These are phyloP conservation scores for Vanderwaltozyma tropicalis DNA, from an alignment of 805 yeast genomes.

Conservation along the genomic window DNA sequence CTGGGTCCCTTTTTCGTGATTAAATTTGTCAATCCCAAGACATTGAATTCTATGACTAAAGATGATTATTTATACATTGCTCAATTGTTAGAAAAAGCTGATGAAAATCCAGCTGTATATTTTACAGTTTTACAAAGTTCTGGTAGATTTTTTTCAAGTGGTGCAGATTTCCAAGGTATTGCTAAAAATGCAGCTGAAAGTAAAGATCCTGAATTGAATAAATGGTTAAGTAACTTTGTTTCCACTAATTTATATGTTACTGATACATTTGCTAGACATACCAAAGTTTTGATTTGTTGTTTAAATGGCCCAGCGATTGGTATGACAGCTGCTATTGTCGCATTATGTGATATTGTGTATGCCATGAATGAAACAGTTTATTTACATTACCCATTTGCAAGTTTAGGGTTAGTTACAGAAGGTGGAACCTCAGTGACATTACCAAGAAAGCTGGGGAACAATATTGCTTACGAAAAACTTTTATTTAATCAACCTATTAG, in stretches of 20 bases:
- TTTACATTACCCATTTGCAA: slow-evolving; percentile 67
- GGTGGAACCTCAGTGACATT: slow-evolving; percentile 67
- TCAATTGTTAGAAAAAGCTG: slow-evolving; percentile 49
- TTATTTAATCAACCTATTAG: slow-evolving; percentile 55
- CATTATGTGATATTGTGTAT: slow-evolving; percentile 69
- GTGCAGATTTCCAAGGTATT: slow-evolving; percentile 54
- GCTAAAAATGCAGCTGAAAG: slow-evolving; percentile 2
- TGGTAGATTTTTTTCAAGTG: slow-evolving; percentile 74
- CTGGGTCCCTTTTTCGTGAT: slow-evolving; percentile 41
- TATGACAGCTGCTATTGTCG: slow-evolving; percentile 58
- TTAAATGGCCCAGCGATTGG: slow-evolving; percentile 87
- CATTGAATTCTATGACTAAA: slow-evolving; percentile 57
- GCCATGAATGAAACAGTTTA: slow-evolving; percentile 48
- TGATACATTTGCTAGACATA: slow-evolving; percentile 56
- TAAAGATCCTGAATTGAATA: slow-evolving; percentile 21
- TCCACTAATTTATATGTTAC: slow-evolving; percentile 65
- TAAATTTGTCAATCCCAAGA: slow-evolving; percentile 50
- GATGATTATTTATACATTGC: slow-evolving; percentile 55
- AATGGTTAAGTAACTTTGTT: slow-evolving; percentile 50
- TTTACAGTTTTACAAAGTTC: slow-evolving; percentile 59
- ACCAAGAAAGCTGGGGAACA: slow-evolving; percentile 59
- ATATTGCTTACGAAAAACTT: slow-evolving; percentile 63
- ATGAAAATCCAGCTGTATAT: slow-evolving; percentile 47
- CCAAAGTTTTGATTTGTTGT: slow-evolving; percentile 59
- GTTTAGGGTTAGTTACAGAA: slow-evolving; percentile 74